Percentiles rank a stretch among this genome's conserved stretches.
phyloP scores from a whole-genome alignment of 768 basidiomycete species.

The Trametes villosa region DNA sequence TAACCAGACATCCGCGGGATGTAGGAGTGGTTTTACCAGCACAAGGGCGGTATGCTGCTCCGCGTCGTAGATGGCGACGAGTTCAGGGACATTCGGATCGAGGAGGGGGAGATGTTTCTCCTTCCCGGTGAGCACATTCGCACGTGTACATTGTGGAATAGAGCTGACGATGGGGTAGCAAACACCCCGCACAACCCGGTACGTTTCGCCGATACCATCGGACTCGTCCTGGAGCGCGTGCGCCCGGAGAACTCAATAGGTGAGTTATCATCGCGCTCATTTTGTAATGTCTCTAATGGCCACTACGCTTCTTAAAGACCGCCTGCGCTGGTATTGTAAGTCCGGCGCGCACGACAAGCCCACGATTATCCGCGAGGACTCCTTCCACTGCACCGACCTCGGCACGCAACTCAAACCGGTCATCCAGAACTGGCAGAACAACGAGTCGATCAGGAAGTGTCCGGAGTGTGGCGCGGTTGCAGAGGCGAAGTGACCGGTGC shows the following conservation, averaged over 20 bases:
- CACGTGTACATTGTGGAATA: background rate
- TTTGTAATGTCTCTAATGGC: background rate
- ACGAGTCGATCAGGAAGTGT: slow-evolving; percentile 70
- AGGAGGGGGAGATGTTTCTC: slow-evolving; percentile 96
- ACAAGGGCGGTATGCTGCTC: slow-evolving; percentile 92
- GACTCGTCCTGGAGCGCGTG: slow-evolving; percentile 87
- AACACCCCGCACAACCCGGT: slow-evolving; percentile 98
- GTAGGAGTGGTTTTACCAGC: slow-evolving; percentile 98
- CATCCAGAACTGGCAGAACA: slow-evolving; percentile 81
- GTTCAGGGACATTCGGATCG: slow-evolving; percentile 87
- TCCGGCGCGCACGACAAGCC: slow-evolving; percentile 62
- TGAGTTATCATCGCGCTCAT: slow-evolving; percentile 38
- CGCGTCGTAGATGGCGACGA: slow-evolving; percentile 79
- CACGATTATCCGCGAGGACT: slow-evolving; percentile 81
- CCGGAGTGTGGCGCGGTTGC: slow-evolving; percentile 68
- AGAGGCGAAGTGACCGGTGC: slow-evolving; percentile 50
- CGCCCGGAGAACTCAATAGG: slow-evolving; percentile 78
- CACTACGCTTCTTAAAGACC: slow-evolving; percentile 55
- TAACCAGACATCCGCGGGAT: background rate
- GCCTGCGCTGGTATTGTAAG: slow-evolving; percentile 91
- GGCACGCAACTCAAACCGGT: slow-evolving; percentile 93
- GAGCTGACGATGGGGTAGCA: slow-evolving; percentile 46
- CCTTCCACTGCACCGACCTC: slow-evolving; percentile 87
- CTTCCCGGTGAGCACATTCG: slow-evolving; percentile 70
- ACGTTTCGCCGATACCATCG: slow-evolving; percentile 87